A percentile compares a stretch with the other conserved stretches of the same genome.
Evolutionary conservation across 768 basidiomycete species (phyloP).

Genomic region (Macrolepiota dolichaula): DNA sequence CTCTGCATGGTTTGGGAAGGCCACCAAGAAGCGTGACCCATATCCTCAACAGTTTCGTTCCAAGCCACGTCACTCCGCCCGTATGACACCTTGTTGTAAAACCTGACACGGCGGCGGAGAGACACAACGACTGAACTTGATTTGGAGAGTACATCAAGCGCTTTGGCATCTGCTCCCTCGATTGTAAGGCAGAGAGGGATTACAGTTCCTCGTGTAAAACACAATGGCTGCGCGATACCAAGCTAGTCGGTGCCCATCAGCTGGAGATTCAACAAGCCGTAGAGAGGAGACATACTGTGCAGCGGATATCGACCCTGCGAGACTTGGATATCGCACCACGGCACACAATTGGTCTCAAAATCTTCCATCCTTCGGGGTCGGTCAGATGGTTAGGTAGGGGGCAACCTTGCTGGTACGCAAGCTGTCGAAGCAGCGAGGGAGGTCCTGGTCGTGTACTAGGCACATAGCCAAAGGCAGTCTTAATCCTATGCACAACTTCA

Average conservation of each 20-base stretch:
- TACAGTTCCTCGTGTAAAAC: constrained; percentile 47
- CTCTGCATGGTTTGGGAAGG: constrained; percentile 29
- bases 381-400: constrained; percentile 41
- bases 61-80: constrained; percentile 37
- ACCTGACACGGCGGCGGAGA: constrained; percentile 39
- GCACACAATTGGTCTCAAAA: constrained; percentile 34
- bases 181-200: constrained; percentile 44
- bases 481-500: constrained; percentile 31
- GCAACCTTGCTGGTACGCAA: constrained; percentile 43
- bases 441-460: constrained; percentile 42
- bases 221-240: constrained; percentile 27
- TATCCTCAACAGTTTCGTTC: constrained; percentile 42
- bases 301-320: constrained; percentile 30
- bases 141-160: constrained; percentile 38
- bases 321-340: constrained; percentile 39
- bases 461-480: constrained; percentile 52
- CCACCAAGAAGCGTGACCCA: constrained; percentile 48
- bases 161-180: constrained; percentile 33
- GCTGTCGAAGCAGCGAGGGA: constrained; percentile 43
- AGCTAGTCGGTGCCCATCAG: constrained; percentile 4
- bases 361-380: constrained; percentile 55
- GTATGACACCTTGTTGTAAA: constrained; percentile 34
- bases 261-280: not conserved
- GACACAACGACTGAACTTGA: constrained; percentile 37
- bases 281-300: constrained; percentile 29